Conservation (phyloP, 2,329 filamentous ascomycete genomes). For the Fonsecaea pugnacius region DNA sequence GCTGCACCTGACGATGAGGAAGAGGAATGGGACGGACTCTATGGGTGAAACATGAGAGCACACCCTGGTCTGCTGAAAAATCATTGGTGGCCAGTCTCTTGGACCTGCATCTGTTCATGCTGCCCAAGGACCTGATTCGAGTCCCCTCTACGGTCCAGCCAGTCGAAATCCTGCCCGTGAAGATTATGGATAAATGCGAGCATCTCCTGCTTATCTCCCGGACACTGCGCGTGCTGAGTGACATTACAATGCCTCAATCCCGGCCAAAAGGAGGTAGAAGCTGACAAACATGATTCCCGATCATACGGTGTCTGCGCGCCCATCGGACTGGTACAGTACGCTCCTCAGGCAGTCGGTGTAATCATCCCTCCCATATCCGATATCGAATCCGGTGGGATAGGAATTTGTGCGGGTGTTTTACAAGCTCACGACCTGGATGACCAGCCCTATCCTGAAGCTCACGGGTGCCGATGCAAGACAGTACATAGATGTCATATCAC, state of each 20-base stretch:
- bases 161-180: not conserved
- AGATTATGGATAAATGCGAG: not conserved
- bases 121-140: not conserved
- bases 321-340: too few species aligned
- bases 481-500: not conserved
- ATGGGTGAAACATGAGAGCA: constrained; percentile 40
- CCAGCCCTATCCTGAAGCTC: not conserved
- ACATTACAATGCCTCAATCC: not conserved
- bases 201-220: not conserved
- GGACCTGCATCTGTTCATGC: not conserved
- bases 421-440: not conserved
- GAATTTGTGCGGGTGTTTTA: not conserved
- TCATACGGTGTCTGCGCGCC: not conserved
- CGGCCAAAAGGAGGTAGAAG: not conserved
- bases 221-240: not conserved
- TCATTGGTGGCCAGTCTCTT: not conserved
- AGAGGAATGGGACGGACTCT: constrained; percentile 56
- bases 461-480: not conserved
- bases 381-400: not conserved
- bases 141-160: not conserved
- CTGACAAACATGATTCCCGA: not conserved
- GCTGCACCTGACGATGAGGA: constrained; percentile 46
- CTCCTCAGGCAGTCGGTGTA: not conserved
- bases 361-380: not conserved
- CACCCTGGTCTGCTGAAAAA: not conserved